Conservation (phyloP, 2,329 filamentous ascomycete species). For the Reticulascus tulasneorum region DNA sequence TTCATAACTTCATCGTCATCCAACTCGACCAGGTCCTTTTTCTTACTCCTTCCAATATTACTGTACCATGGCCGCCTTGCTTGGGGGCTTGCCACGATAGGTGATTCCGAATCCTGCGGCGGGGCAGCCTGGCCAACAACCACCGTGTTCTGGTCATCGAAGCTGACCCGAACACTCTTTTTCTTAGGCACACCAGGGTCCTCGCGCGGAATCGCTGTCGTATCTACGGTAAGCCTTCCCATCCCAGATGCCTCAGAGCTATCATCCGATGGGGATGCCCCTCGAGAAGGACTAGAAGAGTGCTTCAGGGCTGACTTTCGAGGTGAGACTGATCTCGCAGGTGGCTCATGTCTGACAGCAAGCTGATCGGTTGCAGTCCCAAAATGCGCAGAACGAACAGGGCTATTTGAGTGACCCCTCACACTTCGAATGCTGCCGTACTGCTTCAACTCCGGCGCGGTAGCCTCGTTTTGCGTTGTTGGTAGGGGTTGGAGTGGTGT, state of each 20-base stretch:
- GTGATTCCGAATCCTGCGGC: constrained; percentile 33
- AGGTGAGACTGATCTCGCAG: constrained; percentile 67
- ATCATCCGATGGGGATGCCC: constrained; percentile 47
- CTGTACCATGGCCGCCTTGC: constrained; percentile 42
- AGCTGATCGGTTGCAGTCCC: constrained; percentile 51
- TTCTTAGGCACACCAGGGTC: constrained; percentile 44
- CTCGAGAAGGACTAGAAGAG: constrained; percentile 47
- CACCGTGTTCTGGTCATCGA: constrained; percentile 62
- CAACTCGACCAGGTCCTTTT: constrained; percentile 41
- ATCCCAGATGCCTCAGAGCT: constrained; percentile 39
- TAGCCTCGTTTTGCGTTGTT: constrained; percentile 7
- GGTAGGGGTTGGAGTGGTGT: neutral
- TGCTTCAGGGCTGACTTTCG: constrained; percentile 74
- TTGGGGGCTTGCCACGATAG: constrained; percentile 33
- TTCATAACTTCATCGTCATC: constrained; percentile 69
- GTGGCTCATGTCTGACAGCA: constrained; percentile 62
- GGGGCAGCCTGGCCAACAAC: constrained; percentile 46
- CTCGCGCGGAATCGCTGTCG: constrained; percentile 24
- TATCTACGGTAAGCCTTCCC: constrained; percentile 17
- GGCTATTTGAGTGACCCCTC: constrained; percentile 53
- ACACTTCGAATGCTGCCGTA: constrained; percentile 18
- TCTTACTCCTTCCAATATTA: constrained; percentile 42
- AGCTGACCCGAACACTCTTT: constrained; percentile 72
- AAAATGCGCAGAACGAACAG: constrained; percentile 66
- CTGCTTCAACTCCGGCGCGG: constrained; percentile 7